A percentile compares a stretch with the other conserved stretches of the same genome.
phyloP scores from a whole-genome alignment of 345 rosid species.

The Gossypium longicalyx region DNA sequence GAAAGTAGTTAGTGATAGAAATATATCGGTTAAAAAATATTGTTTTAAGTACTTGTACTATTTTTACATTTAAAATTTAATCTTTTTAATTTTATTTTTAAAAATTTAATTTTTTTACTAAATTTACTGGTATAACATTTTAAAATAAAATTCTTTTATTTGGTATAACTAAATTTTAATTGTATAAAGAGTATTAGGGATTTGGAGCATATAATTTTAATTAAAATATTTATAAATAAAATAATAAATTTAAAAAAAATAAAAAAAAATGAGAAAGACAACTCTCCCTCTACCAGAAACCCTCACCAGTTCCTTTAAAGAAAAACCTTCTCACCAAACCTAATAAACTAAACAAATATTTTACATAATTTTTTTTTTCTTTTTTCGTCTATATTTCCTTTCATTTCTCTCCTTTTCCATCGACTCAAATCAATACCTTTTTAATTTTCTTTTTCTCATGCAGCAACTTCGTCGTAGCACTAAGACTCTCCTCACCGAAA shows the following conservation, averaged over 20 bases:
- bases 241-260: no score
- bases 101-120: no score
- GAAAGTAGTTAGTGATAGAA: constrained; percentile 30
- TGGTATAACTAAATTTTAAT: no score
- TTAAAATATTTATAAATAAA: no score
- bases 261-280: constrained; percentile 31
- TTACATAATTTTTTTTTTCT: constrained; percentile 8
- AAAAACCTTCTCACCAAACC: constrained; percentile 67
- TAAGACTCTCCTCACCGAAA: constrained; percentile 33
- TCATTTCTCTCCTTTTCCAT: constrained; percentile 13
- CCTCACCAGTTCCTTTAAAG: constrained; percentile 39
- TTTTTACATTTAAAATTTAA: no score
- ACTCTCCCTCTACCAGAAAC: constrained; percentile 47
- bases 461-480: constrained; percentile 36
- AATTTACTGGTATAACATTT: no score
- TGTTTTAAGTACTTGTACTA: no score
- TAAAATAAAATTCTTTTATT: no score
- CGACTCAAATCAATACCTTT: background rate
- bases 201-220: no score
- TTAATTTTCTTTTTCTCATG: constrained; percentile 26
- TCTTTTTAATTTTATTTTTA: no score
- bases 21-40: no score
- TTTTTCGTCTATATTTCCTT: constrained; percentile 26
- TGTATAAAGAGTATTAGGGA: no score
- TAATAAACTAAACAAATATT: background rate